phyloP scores from a whole-genome alignment of 1,139 yeast species.

The Debaryomycetaceae sp. region DNA sequence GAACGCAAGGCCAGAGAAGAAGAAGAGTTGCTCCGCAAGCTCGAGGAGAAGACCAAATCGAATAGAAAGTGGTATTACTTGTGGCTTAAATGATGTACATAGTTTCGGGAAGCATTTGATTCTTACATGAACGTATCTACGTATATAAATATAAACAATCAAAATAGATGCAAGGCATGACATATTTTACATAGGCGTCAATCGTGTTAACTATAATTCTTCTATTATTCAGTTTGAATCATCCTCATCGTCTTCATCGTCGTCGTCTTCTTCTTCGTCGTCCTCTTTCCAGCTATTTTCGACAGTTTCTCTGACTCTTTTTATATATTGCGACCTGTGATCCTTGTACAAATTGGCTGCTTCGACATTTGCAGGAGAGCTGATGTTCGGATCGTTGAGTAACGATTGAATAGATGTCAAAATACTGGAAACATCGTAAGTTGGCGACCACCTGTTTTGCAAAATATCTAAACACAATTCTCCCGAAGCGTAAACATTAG shows the following conservation, averaged over 20 bases:
- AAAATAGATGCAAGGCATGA: constrained; percentile 4
- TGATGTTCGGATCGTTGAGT: constrained; percentile 92
- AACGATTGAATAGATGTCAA: constrained; percentile 84
- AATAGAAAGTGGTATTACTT: constrained; percentile 26
- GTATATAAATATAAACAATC: constrained; percentile 1
- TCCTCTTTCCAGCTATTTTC: constrained; percentile 82
- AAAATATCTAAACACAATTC: constrained; percentile 93
- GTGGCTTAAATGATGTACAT: constrained; percentile 18
- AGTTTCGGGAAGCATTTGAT: not conserved
- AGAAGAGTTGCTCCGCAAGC: constrained; percentile 10
- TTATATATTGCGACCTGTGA: constrained; percentile 87
- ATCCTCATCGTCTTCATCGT: constrained; percentile 51
- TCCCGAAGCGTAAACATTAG: constrained; percentile 93
- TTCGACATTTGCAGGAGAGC: constrained; percentile 97
- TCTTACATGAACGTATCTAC: not conserved
- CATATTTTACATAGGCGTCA: not conserved
- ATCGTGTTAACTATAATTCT: not conserved
- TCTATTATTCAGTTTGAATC: constrained; percentile 5
- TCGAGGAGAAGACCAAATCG: constrained; percentile 9
- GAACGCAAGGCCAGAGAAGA: constrained; percentile 22
- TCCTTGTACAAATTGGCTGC: constrained; percentile 96
- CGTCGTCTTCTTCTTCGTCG: constrained; percentile 62
- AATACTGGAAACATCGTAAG: constrained; percentile 97
- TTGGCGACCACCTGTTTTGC: constrained; percentile 98
- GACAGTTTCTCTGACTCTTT: constrained; percentile 90